A percentile compares a stretch with the other conserved stretches of the same genome.
These are phyloP conservation scores for Discostella stelligera DNA, from an alignment of 352 stramenopile species.

Conservation along the genomic window DNA sequence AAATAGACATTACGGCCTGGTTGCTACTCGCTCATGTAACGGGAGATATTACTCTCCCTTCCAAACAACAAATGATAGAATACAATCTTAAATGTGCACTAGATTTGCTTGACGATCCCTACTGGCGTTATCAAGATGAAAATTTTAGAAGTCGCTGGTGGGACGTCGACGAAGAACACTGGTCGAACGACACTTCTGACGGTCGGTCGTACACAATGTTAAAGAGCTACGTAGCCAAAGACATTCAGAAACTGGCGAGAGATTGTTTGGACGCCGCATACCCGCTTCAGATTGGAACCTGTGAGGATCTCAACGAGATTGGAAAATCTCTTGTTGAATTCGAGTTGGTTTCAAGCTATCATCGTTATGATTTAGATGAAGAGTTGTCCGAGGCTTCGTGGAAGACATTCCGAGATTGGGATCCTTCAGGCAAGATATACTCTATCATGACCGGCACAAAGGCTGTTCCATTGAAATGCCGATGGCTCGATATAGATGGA, in stretches of 20 bases:
- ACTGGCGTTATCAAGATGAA: constrained; percentile 11
- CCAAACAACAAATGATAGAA: constrained; percentile 45
- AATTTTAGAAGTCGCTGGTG: constrained; percentile 21
- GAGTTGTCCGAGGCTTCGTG: constrained; percentile 18
- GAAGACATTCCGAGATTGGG: constrained; percentile 49
- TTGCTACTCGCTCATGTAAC: constrained; percentile 40
- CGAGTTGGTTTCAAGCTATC: not conserved
- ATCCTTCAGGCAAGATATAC: constrained; percentile 18
- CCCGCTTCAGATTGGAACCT: constrained; percentile 45
- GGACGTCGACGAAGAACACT: constrained; percentile 24
- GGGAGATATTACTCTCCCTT: constrained; percentile 23
- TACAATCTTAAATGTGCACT: constrained; percentile 31
- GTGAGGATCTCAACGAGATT: constrained; percentile 42
- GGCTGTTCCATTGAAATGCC: constrained; percentile 29
- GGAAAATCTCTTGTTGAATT: constrained; percentile 26
- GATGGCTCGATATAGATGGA: constrained; percentile 14
- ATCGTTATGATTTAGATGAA: constrained; percentile 25
- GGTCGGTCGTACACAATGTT: constrained; percentile 4
- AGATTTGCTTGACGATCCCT: constrained; percentile 28
- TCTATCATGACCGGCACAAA: constrained; percentile 39
- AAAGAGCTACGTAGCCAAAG: constrained; percentile 1
- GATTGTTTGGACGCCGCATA: constrained; percentile 48
- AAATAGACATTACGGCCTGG: constrained; percentile 48
- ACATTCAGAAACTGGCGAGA: constrained; percentile 28
- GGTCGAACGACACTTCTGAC: constrained; percentile 14